phyloP scores from a whole-genome alignment of 257 asterid genomes.

The Solanum paucissectum region DNA sequence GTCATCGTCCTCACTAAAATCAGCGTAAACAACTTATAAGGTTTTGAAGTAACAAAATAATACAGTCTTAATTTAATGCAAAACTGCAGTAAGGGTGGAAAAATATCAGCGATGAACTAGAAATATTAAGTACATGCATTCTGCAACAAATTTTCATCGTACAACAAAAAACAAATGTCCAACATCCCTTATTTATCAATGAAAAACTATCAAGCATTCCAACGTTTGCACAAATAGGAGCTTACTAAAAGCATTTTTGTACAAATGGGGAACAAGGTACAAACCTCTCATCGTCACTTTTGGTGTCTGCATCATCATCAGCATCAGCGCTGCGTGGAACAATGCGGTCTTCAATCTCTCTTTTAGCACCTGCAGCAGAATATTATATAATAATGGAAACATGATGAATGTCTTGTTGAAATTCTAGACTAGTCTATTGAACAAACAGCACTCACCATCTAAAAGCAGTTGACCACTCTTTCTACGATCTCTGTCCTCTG shows the following conservation, averaged over 20 bases:
- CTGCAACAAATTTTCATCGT: neutral
- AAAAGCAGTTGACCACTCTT: conserved; percentile 68
- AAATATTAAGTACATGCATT: neutral
- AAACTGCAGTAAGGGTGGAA: neutral
- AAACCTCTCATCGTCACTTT: conserved; percentile 65
- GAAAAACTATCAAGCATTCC: neutral
- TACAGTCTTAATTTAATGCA: neutral
- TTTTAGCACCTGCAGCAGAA: conserved; percentile 46
- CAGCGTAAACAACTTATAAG: neutral
- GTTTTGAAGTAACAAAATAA: neutral
- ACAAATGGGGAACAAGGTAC: neutral
- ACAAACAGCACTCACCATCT: conserved; percentile 51
- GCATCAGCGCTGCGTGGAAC: conserved; percentile 74
- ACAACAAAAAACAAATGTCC: neutral
- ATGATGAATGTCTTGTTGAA: neutral
- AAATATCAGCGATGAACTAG: neutral
- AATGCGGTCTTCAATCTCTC: conserved; percentile 72
- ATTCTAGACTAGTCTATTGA: neutral
- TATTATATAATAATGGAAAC: neutral
- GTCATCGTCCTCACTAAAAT: conserved; percentile 32
- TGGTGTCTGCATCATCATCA: conserved; percentile 65
- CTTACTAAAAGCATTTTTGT: neutral
- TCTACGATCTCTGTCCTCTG: conserved; percentile 91
- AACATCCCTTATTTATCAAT: neutral
- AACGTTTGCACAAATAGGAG: neutral